These are phyloP conservation scores for Intubia oerlemansii DNA, from an alignment of 2,329 filamentous ascomycete genomes.

Conservation along the genomic window DNA sequence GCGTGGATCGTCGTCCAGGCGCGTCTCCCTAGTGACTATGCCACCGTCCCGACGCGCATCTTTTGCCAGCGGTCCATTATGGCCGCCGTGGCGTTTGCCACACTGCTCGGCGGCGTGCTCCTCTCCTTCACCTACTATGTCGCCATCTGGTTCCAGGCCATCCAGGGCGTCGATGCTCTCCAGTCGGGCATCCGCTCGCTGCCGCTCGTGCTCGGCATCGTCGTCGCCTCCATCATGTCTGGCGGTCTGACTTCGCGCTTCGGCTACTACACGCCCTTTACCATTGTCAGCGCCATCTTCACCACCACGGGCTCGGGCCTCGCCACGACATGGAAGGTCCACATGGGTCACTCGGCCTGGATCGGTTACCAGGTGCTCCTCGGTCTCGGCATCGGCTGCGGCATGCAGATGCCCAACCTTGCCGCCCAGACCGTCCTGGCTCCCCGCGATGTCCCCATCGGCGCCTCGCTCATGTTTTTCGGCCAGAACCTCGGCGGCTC, in stretches of 20 bases:
- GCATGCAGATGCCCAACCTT: constrained; percentile 22
- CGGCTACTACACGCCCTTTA: constrained; percentile 24
- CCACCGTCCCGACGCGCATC: constrained; percentile 18
- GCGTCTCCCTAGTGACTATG: constrained; percentile 11
- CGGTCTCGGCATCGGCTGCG: constrained; percentile 21
- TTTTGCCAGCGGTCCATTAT: constrained; percentile 11
- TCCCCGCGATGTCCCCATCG: constrained; percentile 19
- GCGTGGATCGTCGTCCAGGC: constrained; percentile 14
- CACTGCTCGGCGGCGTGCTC: constrained; percentile 1
- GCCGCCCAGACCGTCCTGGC: constrained; percentile 23
- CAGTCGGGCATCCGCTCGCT: constrained; percentile 19
- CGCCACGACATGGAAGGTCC: constrained; percentile 16
- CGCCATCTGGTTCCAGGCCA: constrained; percentile 22
- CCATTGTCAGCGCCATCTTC: constrained; percentile 21
- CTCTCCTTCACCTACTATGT: constrained; percentile 7
- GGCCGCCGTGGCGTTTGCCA: constrained; percentile 1
- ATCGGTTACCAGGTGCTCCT: constrained; percentile 23
- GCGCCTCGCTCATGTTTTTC: constrained; percentile 22
- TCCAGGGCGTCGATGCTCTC: constrained; percentile 17
- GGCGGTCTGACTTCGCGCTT: constrained; percentile 16
- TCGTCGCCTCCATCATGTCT: constrained; percentile 18
- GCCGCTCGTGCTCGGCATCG: constrained; percentile 19
- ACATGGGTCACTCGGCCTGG: constrained; percentile 13
- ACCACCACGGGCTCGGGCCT: constrained; percentile 18
- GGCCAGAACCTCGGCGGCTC: constrained; percentile 23